Evolutionary conservation across 768 basidiomycete species (phyloP), one percentile per base, ranked within the genome.

Genomic region (Leccinum sublutescens): DNA sequence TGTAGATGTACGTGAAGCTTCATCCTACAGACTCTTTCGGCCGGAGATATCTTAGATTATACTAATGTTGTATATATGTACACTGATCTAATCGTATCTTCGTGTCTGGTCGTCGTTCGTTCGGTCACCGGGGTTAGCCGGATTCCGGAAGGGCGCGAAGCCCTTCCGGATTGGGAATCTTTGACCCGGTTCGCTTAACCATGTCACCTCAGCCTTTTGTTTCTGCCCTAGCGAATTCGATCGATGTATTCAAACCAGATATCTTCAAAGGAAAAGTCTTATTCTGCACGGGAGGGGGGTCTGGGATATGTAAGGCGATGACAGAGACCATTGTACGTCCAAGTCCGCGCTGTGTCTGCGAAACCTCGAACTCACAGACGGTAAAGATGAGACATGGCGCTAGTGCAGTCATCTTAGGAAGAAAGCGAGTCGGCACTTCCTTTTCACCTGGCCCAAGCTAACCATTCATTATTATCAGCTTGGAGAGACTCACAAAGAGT

Each of bases 251-350:
- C 81, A 87, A 85, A 64, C 68, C 76, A 2, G 87, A 91, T 63
- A 80, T 98, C 31, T 96, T 96, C 84, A 85, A 86, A 62, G 93
- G 90, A 60, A 97, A 95, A 71, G 92, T 95, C 21, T 77, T 92
- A 4, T 91, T 93, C 75, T 93, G 89, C 75, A 96, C 94, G 0
- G 95, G 94, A 38, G 95, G 93, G 15, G 90, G 90, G 2, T 91
- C 91, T 59, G 96, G 95, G 15, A 98, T 99, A 75, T 93, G 95
- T 77, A 87, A 88, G 65, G 84, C 77, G 52, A 95, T 96, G 88
- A 90, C 89, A 36, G 85, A 92, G 68, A 83, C 87, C 21, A 78
- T 96, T 68, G 92, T 95, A 73, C 52, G 85, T 74, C 45, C 19
- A 52, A 11, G 34, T 36, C 29, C 15, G n/a, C 11, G 31, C 12